A percentile compares a stretch with the other conserved stretches of the same genome.
Conservation (phyloP, 1,139 yeast species). For the Pneumocystis sp. region DNA sequence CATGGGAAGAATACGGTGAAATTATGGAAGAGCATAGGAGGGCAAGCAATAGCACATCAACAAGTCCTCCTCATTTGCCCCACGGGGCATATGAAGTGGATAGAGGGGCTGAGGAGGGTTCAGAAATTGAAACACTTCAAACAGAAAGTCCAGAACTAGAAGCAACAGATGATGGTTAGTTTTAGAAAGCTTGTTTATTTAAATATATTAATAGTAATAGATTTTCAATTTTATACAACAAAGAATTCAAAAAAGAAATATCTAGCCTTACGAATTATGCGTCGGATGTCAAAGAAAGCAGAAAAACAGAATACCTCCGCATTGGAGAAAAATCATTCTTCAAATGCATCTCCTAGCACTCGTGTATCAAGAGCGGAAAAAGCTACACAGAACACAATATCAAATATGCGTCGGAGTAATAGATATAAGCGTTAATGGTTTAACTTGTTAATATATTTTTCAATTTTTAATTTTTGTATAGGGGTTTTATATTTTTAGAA, state of each 20-base stretch:
- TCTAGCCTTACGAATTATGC: background rate
- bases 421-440: background rate
- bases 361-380: background rate
- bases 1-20: slow-evolving; percentile 34
- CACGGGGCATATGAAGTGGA: background rate
- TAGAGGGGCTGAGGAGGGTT: background rate
- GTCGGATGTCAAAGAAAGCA: background rate
- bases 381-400: background rate
- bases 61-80: slow-evolving; percentile 17
- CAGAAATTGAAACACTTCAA: background rate
- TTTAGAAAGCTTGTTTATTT: background rate
- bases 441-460: background rate
- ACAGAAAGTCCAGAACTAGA: background rate
- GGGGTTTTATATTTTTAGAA: no score
- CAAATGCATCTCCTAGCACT: background rate
- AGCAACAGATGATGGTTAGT: background rate
- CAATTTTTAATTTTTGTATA: background rate
- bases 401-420: background rate
- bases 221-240: background rate
- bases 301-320: background rate
- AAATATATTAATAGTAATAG: background rate
- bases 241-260: background rate
- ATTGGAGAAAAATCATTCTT: background rate
- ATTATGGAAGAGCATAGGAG: slow-evolving; percentile 29
- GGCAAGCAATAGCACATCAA: slow-evolving; percentile 15